Evolutionary conservation across 306 rosid genomes (phyloP).

Genomic region (Vigna angularis): DNA sequence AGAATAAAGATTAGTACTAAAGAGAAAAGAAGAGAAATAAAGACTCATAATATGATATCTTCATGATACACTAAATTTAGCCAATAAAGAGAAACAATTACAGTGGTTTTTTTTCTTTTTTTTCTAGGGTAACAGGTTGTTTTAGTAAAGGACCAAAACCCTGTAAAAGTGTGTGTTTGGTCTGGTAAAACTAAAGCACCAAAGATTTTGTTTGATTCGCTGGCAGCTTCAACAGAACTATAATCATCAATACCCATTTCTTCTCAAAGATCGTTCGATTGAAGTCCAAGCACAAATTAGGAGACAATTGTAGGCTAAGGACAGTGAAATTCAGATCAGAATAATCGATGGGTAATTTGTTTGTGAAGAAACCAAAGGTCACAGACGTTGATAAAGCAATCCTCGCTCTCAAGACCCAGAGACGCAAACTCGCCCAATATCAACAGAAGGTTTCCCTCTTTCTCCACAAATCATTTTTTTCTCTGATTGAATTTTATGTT

Average conservation of each 20-base stretch:
- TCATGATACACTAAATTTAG: too few species aligned
- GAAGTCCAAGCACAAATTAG: not conserved
- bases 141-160: constrained; percentile 1
- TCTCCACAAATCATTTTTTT: not conserved
- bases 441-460: constrained; percentile 73
- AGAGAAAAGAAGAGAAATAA: too few species aligned
- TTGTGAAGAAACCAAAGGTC: constrained; percentile 94
- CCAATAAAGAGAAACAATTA: not conserved
- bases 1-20: too few species aligned
- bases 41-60: too few species aligned
- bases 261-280: not conserved
- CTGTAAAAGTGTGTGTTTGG: not conserved
- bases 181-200: not conserved
- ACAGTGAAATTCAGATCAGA: constrained; percentile 17
- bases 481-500: not conserved
- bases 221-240: not conserved
- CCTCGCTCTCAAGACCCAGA: constrained; percentile 92
- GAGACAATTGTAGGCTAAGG: not conserved
- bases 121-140: not conserved
- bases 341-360: constrained; percentile 80
- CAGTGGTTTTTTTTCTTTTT: not conserved
- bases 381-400: constrained; percentile 97
- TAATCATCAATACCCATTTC: not conserved
- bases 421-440: constrained; percentile 93
- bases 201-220: not conserved